Evolutionary conservation across 495 filamentous ascomycete genomes (phyloP).

Genomic region (Xylaria curta): DNA sequence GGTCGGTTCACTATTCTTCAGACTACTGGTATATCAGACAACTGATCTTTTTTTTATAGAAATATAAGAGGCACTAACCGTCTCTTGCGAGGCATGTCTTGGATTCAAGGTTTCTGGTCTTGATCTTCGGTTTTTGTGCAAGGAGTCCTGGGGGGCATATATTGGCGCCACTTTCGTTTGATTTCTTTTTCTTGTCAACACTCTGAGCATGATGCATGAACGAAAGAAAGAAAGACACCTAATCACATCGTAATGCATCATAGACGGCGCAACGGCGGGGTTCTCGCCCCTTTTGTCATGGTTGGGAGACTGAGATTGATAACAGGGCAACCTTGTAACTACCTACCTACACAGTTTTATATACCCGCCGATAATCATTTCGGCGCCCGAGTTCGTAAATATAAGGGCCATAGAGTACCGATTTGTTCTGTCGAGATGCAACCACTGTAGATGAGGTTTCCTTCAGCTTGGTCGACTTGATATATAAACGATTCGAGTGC

Average conservation of each 20-base stretch:
- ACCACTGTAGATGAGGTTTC: background rate
- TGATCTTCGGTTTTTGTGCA: slow-evolving; percentile 18
- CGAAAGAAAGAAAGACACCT: slow-evolving; percentile 21
- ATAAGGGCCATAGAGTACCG: background rate
- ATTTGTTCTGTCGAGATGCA: background rate
- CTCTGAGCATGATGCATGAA: slow-evolving; percentile 25
- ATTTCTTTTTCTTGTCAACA: slow-evolving; percentile 16
- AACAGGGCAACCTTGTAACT: slow-evolving; percentile 27
- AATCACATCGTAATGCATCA: slow-evolving; percentile 26
- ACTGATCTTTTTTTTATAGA: slow-evolving; percentile 42
- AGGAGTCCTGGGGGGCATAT: slow-evolving; percentile 26
- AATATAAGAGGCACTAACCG: slow-evolving; percentile 49
- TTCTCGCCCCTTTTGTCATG: background rate
- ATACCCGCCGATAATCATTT: background rate
- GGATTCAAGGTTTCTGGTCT: slow-evolving; percentile 14
- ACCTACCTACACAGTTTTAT: slow-evolving; percentile 1
- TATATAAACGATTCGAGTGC: background rate
- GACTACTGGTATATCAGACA: background rate
- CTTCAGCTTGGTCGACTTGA: background rate
- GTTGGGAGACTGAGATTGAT: slow-evolving; percentile 24
- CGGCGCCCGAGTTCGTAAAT: background rate
- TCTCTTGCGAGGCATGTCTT: background rate
- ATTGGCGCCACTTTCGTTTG: slow-evolving; percentile 21
- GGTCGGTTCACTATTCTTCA: slow-evolving; percentile 60
- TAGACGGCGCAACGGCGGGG: slow-evolving; percentile 28